These are phyloP conservation scores for Trichoderma sp. DNA, from an alignment of 2,329 filamentous ascomycete genomes.

Conservation along the genomic window DNA sequence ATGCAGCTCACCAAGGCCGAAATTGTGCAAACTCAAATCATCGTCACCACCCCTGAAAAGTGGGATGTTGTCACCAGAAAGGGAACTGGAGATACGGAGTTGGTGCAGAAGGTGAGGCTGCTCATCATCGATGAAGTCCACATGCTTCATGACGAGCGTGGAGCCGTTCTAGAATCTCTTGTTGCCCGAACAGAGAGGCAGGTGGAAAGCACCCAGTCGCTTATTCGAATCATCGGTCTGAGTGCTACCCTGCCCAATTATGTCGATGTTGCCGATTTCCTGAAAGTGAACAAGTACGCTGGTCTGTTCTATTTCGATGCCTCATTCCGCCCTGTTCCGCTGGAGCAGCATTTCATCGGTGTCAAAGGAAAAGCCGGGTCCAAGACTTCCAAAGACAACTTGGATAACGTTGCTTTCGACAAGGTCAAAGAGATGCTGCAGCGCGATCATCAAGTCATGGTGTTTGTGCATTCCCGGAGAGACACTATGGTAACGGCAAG, in stretches of 20 bases:
- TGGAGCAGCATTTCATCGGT: conserved; percentile 96
- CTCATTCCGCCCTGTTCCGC: conserved; percentile 90
- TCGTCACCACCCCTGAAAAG: conserved; percentile 97
- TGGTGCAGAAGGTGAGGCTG: conserved; percentile 94
- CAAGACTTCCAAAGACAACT: conserved; percentile 80
- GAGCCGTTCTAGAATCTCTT: conserved; percentile 91
- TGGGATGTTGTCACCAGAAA: conserved; percentile 99
- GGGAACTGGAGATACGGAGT: conserved; percentile 92
- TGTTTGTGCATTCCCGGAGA: conserved; percentile 95
- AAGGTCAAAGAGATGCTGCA: conserved; percentile 94
- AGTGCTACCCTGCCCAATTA: conserved; percentile 97
- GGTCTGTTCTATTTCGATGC: conserved; percentile 96
- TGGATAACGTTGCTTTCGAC: conserved; percentile 84
- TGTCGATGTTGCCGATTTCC: conserved; percentile 91
- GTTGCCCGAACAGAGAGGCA: conserved; percentile 94
- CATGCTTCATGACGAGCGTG: conserved; percentile 97
- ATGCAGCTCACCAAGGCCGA: conserved; percentile 98
- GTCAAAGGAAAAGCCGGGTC: conserved; percentile 86
- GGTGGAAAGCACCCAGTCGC: conserved; percentile 94
- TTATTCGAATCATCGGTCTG: conserved; percentile 93
- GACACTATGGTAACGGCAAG: conserved; percentile 89
- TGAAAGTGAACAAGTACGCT: conserved; percentile 89
- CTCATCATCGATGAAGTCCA: conserved; percentile 99
- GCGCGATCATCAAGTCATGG: conserved; percentile 95
- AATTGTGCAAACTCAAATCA: conserved; percentile 93